These are phyloP conservation scores for Malbranchea zuffiana DNA, from an alignment of 2,329 filamentous ascomycete genomes.

Conservation along the genomic window DNA sequence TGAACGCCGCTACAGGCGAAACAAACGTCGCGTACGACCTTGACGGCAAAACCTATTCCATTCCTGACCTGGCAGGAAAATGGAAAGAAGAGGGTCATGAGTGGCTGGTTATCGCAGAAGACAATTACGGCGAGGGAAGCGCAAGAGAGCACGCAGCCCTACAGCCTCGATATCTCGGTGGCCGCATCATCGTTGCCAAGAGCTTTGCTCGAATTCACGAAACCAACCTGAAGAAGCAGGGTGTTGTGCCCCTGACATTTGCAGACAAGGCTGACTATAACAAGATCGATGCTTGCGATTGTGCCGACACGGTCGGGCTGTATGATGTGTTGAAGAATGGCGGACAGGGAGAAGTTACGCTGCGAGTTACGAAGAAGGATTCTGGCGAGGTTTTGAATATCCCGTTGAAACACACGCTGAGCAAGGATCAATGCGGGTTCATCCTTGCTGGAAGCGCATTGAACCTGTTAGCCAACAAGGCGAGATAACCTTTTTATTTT, in stretches of 20 bases:
- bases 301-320: slow-evolving; percentile 70
- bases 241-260: slow-evolving; percentile 88
- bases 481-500: slow-evolving; percentile 11
- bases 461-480: slow-evolving; percentile 69
- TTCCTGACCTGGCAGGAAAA: slow-evolving; percentile 72
- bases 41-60: slow-evolving; percentile 61
- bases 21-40: slow-evolving; percentile 87
- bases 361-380: slow-evolving; percentile 53
- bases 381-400: slow-evolving; percentile 57
- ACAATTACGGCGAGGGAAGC: slow-evolving; percentile 91
- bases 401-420: slow-evolving; percentile 76
- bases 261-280: slow-evolving; percentile 82
- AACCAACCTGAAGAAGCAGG: slow-evolving; percentile 95
- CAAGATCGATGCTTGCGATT: slow-evolving; percentile 67
- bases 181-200: slow-evolving; percentile 72
- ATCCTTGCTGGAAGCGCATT: slow-evolving; percentile 87
- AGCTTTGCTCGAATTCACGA: slow-evolving; percentile 88
- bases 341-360: slow-evolving; percentile 63
- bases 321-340: slow-evolving; percentile 67
- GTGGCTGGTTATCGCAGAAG: slow-evolving; percentile 93
- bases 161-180: slow-evolving; percentile 82
- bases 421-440: slow-evolving; percentile 80
- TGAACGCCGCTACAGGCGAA: slow-evolving; percentile 84
- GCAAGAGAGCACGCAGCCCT: slow-evolving; percentile 82
- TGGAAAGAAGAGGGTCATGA: slow-evolving; percentile 67